Evolutionary conservation across 2,329 filamentous ascomycete genomes (phyloP).

Genomic region (Talaromyces sp.): DNA sequence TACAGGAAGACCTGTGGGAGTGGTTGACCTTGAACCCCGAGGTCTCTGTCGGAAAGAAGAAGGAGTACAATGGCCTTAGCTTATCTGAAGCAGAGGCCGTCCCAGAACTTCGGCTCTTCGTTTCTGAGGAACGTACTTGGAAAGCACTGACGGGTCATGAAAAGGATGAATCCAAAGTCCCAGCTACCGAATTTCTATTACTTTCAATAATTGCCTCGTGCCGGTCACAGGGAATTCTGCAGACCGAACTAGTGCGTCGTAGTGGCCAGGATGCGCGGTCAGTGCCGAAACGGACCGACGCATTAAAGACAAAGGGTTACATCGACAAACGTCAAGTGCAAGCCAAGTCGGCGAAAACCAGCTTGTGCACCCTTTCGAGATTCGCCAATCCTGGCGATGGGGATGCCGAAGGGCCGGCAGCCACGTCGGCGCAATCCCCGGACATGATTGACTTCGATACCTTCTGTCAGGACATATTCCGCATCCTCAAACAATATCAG

Average conservation of each 20-base stretch:
- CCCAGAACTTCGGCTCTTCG: conserved; percentile 35
- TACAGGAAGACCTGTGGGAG: conserved; percentile 54
- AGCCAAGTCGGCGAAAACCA: conserved; percentile 51
- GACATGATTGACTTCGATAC: conserved; percentile 47
- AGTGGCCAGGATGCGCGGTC: conserved; percentile 64
- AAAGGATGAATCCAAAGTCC: conserved; percentile 53
- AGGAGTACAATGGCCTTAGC: conserved; percentile 39
- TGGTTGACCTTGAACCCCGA: conserved; percentile 57
- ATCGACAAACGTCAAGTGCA: conserved; percentile 55
- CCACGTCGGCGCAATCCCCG: conserved; percentile 19
- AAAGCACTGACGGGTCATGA: conserved; percentile 58
- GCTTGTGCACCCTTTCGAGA: conserved; percentile 53
- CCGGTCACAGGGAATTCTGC: conserved; percentile 54
- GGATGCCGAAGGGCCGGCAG: conserved; percentile 18
- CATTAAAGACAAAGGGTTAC: conserved; percentile 56
- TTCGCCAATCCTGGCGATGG: conserved; percentile 35
- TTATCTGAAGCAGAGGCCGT: conserved; percentile 40
- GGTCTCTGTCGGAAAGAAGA: conserved; percentile 47
- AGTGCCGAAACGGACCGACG: conserved; percentile 58
- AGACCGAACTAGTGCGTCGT: conserved; percentile 52
- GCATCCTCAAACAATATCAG: conserved; percentile 47
- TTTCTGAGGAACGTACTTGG: conserved; percentile 57
- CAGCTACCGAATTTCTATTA: conserved; percentile 53
- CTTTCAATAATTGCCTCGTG: conserved; percentile 57
- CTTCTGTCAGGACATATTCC: conserved; percentile 49